These are phyloP conservation scores for Colletotrichum plurivorum DNA, from an alignment of 2,329 filamentous ascomycete species.

Conservation along the genomic window DNA sequence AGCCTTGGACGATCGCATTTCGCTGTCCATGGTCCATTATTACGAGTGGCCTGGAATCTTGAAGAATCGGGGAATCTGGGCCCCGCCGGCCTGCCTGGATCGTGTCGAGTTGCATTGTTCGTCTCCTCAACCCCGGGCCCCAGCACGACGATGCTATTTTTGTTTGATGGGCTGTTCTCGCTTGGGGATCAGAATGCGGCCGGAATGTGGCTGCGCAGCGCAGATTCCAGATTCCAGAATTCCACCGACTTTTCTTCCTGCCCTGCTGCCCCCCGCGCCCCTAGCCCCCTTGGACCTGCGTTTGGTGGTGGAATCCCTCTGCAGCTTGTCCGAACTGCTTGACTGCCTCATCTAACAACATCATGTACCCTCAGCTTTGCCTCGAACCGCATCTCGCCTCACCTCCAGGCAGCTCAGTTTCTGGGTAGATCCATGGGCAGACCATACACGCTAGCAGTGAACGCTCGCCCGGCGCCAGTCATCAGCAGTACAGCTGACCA, in stretches of 20 bases:
- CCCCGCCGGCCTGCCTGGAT: slow-evolving; percentile 16
- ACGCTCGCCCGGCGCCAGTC: neutral
- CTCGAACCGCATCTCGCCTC: slow-evolving; percentile 21
- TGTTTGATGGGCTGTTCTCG: slow-evolving; percentile 11
- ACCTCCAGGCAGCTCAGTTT: neutral
- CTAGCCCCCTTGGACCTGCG: too few relatives aligned
- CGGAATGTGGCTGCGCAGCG: slow-evolving; percentile 10
- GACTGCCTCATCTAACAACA: slow-evolving; percentile 4
- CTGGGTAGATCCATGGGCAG: neutral
- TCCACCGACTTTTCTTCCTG: too few relatives aligned
- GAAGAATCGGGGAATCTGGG: slow-evolving; percentile 29
- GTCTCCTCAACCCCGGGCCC: slow-evolving; percentile 3
- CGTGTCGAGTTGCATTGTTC: slow-evolving; percentile 16
- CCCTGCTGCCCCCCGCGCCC: too few relatives aligned
- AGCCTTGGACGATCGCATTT: neutral
- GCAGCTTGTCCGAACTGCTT: neutral
- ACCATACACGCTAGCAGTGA: neutral
- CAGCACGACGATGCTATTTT: slow-evolving; percentile 17
- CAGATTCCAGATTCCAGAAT: slow-evolving; percentile 5
- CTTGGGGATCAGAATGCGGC: slow-evolving; percentile 15
- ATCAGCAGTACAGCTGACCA: slow-evolving; percentile 20
- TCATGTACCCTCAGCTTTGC: slow-evolving; percentile 6
- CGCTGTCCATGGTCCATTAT: slow-evolving; percentile 22
- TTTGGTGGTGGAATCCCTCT: neutral
- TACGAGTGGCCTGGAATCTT: slow-evolving; percentile 34